Conservation (phyloP, 495 filamentous ascomycete genomes). For the Rostrohypoxylon terebratum region DNA sequence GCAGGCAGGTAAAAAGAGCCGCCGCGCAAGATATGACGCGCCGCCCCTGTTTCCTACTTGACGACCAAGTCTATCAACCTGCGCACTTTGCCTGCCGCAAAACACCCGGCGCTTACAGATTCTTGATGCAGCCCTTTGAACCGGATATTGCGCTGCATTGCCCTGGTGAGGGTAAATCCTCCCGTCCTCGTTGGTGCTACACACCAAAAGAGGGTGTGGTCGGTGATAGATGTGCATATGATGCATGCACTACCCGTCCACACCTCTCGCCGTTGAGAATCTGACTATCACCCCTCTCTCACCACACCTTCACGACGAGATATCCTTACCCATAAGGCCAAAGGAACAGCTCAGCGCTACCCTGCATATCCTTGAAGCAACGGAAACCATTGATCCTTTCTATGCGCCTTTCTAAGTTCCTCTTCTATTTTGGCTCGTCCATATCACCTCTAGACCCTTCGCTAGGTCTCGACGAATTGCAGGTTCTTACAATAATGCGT, state of each 20-base stretch:
- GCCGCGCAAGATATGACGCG: conserved; percentile 18
- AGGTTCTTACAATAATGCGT: background rate
- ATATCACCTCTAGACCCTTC: conserved; percentile 26
- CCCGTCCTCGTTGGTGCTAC: conserved; percentile 39
- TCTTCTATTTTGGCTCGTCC: conserved; percentile 14
- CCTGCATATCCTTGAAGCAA: conserved; percentile 48
- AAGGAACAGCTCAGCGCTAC: conserved; percentile 42
- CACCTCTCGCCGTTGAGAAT: conserved; percentile 44
- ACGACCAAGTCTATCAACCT: conserved; percentile 4
- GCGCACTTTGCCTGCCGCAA: conserved; percentile 22
- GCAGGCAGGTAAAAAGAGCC: background rate
- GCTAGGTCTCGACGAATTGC: conserved; percentile 25
- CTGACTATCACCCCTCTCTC: conserved; percentile 37
- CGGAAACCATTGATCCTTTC: conserved; percentile 41
- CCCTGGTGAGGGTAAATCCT: conserved; percentile 36
- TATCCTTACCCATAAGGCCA: conserved; percentile 52
- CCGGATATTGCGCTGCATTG: conserved; percentile 36
- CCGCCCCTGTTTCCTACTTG: conserved; percentile 20
- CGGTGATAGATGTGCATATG: conserved; percentile 43
- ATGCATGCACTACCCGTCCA: conserved; percentile 43
- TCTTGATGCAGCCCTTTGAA: conserved; percentile 17
- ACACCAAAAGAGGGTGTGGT: conserved; percentile 31
- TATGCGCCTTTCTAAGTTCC: conserved; percentile 30
- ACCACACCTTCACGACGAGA: conserved; percentile 35
- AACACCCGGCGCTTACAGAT: conserved; percentile 25